Evolutionary conservation across 2,329 filamentous ascomycete species (phyloP).

Genomic region (Chlorencoelia australis): DNA sequence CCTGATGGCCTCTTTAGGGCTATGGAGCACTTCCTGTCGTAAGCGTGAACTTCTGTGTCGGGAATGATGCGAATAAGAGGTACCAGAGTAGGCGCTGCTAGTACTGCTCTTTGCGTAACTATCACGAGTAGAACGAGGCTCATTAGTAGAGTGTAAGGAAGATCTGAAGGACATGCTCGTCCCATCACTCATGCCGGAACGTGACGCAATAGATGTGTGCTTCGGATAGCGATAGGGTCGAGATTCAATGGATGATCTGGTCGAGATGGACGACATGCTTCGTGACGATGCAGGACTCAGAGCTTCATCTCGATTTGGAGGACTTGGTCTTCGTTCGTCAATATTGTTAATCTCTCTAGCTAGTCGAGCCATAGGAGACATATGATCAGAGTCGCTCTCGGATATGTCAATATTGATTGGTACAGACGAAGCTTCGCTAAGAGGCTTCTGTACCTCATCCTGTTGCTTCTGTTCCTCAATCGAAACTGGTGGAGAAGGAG

Average conservation of each 20-base stretch:
- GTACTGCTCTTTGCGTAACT: conserved; percentile 45
- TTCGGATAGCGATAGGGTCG: conserved; percentile 34
- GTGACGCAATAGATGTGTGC: conserved; percentile 29
- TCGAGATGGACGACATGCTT: conserved; percentile 32
- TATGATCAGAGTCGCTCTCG: conserved; percentile 66
- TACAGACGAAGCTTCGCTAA: conserved; percentile 35
- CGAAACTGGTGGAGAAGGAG: conserved; percentile 74
- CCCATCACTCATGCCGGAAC: conserved; percentile 44
- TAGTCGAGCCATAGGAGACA: conserved; percentile 67
- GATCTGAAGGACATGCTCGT: conserved; percentile 62
- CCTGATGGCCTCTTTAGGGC: conserved; percentile 58
- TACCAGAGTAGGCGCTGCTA: conserved; percentile 30
- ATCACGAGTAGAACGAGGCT: conserved; percentile 33
- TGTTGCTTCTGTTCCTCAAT: conserved; percentile 57
- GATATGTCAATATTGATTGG: conserved; percentile 50
- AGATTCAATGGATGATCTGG: conserved; percentile 45
- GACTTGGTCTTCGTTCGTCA: conserved; percentile 16
- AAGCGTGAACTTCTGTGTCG: conserved; percentile 52
- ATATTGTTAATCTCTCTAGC: conserved; percentile 53
- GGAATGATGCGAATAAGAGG: conserved; percentile 32
- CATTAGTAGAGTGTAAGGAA: conserved; percentile 33
- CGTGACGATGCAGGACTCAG: conserved; percentile 27
- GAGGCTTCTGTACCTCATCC: conserved; percentile 12
- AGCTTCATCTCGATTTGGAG: conserved; percentile 23
- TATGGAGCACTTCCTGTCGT: conserved; percentile 69